Conservation (phyloP, 1,139 yeast species). For the Pichia kudriavzevii region DNA sequence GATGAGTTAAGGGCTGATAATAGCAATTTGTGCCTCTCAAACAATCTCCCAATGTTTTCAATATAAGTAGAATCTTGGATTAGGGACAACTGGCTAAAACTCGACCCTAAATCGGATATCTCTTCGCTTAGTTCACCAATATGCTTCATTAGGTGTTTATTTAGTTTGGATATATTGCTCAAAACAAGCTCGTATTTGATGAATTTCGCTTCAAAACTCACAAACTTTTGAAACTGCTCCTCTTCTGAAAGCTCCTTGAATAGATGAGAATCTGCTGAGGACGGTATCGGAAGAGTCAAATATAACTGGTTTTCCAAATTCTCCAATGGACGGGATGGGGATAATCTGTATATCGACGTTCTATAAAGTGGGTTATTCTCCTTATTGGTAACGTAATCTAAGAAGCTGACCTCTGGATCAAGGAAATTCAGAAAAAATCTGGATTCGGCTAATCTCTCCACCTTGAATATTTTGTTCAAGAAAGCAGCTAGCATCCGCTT, state of each 20-base stretch:
- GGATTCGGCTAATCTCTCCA: constrained; percentile 48
- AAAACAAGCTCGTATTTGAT: constrained; percentile 51
- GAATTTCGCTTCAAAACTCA: constrained; percentile 40
- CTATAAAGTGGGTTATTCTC: constrained; percentile 21
- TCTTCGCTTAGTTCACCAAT: constrained; percentile 60
- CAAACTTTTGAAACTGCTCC: constrained; percentile 30
- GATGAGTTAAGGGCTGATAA: constrained; percentile 62
- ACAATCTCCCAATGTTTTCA: constrained; percentile 74
- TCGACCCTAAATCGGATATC: constrained; percentile 61
- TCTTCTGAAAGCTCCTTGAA: constrained; percentile 24
- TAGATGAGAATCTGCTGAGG: constrained; percentile 17
- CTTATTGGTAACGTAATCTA: constrained; percentile 33
- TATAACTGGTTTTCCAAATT: constrained; percentile 27
- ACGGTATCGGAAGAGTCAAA: constrained; percentile 27
- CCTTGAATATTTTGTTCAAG: constrained; percentile 63
- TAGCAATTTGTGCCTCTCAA: constrained; percentile 63
- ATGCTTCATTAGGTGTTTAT: constrained; percentile 56
- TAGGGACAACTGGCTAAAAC: constrained; percentile 67
- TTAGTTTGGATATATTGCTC: constrained; percentile 54
- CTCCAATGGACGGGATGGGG: constrained; percentile 24
- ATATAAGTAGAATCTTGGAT: constrained; percentile 46
- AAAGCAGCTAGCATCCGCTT: constrained; percentile 74
- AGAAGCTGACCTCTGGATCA: constrained; percentile 73
- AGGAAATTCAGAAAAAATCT: constrained; percentile 68
- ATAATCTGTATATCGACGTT: constrained; percentile 24